Base-by-base conservation (phyloP, 202 grass and related monocot genomes). In the Elaeis oleifera region DNA sequence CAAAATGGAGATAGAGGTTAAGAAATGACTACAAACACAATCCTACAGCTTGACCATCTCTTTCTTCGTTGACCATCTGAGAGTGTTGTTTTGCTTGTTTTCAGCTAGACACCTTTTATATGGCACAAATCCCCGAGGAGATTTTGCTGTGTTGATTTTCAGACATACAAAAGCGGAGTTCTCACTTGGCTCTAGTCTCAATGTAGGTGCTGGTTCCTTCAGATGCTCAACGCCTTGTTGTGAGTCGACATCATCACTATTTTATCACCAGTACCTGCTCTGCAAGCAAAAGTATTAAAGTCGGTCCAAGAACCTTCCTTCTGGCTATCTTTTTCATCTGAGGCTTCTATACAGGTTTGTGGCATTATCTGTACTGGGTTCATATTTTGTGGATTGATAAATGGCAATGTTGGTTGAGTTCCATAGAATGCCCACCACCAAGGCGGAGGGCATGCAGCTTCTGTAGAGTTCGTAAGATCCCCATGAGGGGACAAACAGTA, bases 61-160 rank as follows among this genome's bases (percentile, higher is more conserved):
- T 44, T 13, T 44, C 36, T 44, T 44, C 9, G 2, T 44, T 44
- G 36, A 13, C 36, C 36, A 44, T 13, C 36, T 44, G 36, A 3
- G 7, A 9, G 36, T 44, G 36, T 1, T 44, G 36, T 44, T 44
- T 44, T 44, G 36, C 36, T 54, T 5, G 67, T 67, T 71, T 68
- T 85, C 66, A 4, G 65, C 23, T 56, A 72, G 85, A 50, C 79
- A 64, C 21, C 85, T 89, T 62, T 95, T 95, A 26, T 85, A 89
- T 0, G 81, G 84, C 61, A 80, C 21, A 28, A 87, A 92, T 26
- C 83, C 88, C 56, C 56, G 87, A 18, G 1, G 19, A 18, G 56
- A 44, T 44, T 44, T 44, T 14, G 13, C 9, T 11, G 36, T 44
- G 36, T 14, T 14, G 36, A 44, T 57, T 71, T 83, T 82, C 60